Evolutionary conservation across 1,139 yeast genomes (phyloP).

Genomic region (Pneumocystis wakefieldiae): DNA sequence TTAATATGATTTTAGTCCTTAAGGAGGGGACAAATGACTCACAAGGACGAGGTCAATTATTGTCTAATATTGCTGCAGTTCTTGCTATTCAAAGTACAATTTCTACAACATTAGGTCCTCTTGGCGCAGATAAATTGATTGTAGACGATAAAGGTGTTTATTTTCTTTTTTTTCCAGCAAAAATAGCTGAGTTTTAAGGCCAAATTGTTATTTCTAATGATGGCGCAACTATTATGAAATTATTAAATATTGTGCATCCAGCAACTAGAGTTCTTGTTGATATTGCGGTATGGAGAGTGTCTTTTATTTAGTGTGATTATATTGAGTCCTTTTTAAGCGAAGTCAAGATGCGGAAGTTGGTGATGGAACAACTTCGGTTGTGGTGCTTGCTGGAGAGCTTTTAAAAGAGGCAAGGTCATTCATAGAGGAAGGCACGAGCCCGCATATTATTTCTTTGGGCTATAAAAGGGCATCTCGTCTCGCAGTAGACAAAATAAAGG

Average conservation of each 20-base stretch:
- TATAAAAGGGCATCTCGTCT: slow-evolving; percentile 66
- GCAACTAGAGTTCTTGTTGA: slow-evolving; percentile 94
- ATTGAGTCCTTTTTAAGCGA: slow-evolving; percentile 24
- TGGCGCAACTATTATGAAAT: slow-evolving; percentile 81
- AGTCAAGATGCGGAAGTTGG: slow-evolving; percentile 99
- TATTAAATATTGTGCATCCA: slow-evolving; percentile 92
- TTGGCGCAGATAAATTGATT: slow-evolving; percentile 63
- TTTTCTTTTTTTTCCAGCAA: slow-evolving; percentile 40
- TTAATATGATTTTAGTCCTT: slow-evolving; percentile 57
- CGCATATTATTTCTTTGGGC: slow-evolving; percentile 78
- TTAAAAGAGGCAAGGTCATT: slow-evolving; percentile 78
- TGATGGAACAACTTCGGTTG: slow-evolving; percentile 95
- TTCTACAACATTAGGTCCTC: slow-evolving; percentile 89
- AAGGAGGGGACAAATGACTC: slow-evolving; percentile 96
- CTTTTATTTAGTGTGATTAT: background rate
- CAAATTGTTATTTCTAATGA: slow-evolving; percentile 92
- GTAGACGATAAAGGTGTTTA: slow-evolving; percentile 9
- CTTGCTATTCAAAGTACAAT: slow-evolving; percentile 91
- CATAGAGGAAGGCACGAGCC: slow-evolving; percentile 89
- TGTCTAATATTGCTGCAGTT: slow-evolving; percentile 92
- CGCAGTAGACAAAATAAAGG: slow-evolving; percentile 59
- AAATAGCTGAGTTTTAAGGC: slow-evolving; percentile 36
- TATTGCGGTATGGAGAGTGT: slow-evolving; percentile 34
- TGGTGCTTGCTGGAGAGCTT: slow-evolving; percentile 85
- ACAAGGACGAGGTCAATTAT: slow-evolving; percentile 91